Evolutionary conservation across 129 eudicot species (phyloP).

Genomic region (Tagetes erecta): DNA sequence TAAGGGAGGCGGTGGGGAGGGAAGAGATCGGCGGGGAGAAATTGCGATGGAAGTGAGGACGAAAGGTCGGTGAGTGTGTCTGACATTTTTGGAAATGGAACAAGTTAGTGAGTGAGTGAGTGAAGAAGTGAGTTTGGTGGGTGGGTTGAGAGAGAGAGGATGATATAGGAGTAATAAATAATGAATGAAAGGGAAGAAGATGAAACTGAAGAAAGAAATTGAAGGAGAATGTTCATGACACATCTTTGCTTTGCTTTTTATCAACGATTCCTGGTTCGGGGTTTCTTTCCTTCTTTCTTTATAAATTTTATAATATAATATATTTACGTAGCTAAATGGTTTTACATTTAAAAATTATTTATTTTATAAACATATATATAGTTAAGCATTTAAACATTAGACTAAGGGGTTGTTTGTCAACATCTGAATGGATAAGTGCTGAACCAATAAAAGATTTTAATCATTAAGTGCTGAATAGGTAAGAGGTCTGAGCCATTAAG

Average conservation of each 20-base stretch:
- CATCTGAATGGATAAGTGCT: no score
- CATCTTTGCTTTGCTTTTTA: conserved; percentile 25
- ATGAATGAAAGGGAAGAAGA: not conserved
- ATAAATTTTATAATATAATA: no score
- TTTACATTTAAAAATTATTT: no score
- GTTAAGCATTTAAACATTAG: no score
- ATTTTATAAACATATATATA: no score
- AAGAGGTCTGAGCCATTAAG: no score
- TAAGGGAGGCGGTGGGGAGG: conserved; percentile 34
- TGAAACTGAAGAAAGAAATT: conserved; percentile 8
- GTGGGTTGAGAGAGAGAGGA: conserved; percentile 5
- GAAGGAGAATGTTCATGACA: conserved; percentile 29
- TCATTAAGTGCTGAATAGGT: no score
- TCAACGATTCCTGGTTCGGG: conserved; percentile 27
- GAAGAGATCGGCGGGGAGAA: conserved; percentile 43
- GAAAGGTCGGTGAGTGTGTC: conserved; percentile 31
- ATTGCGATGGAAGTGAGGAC: conserved; percentile 62
- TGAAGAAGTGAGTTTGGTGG: not conserved
- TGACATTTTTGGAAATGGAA: conserved; percentile 34
- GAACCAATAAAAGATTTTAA: no score
- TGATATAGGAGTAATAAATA: not conserved
- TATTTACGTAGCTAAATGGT: not conserved
- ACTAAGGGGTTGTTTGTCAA: no score
- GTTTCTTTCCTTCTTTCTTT: not conserved
- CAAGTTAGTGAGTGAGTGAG: not conserved